Base-by-base conservation (phyloP, 768 basidiomycete genomes). In the Neoboletus magnificus region DNA sequence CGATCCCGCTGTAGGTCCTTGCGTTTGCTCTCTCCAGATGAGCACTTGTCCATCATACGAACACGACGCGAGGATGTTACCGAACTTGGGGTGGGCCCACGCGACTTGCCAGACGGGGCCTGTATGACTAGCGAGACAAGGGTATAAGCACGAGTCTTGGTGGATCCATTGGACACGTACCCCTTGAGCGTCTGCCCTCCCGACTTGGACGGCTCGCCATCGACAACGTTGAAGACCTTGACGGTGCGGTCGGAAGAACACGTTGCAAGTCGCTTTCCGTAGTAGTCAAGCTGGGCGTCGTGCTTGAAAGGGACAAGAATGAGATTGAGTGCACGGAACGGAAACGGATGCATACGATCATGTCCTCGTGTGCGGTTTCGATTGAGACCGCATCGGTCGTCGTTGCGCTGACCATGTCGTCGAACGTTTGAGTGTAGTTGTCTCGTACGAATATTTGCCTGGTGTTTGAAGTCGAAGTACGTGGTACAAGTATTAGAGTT, bases 41-140 rank as follows among this genome's bases (percentile, higher is more conserved):
- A 98, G 82, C 20, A 97, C 97, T 65, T 96, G 92, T 44, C 97
- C 95, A 64, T 99, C 97, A 71, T 98, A 98, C 5, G 95, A 97
- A 68, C 93, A 96, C n/a, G 92, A 95, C 29, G 96, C 96, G 50
- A 99, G 84, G 65, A 99, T 96, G 58, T 89, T 86, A 2, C 97
- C 97, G 65, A 90, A 99, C 71, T 93, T 97, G 25, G 97, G 97
- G 64, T 99, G 96, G 3, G 91, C 96, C 97, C 97, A 99, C 23
- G 94, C 84, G 48, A 99, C 87, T 65, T 96, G 93, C 95, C 96
- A 98, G 36, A 99, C 94, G 8, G 97, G 96, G 11, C 96, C 95
- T 4, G 91, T 91, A 73, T 98, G 97, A 39, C 95, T 97, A 59
- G 25, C 4, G 51, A 22, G 23, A 33, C n/a, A 43, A 25, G 23